Base-by-base conservation (phyloP, 106 monocot species). In the Dioscorea alata region DNA sequence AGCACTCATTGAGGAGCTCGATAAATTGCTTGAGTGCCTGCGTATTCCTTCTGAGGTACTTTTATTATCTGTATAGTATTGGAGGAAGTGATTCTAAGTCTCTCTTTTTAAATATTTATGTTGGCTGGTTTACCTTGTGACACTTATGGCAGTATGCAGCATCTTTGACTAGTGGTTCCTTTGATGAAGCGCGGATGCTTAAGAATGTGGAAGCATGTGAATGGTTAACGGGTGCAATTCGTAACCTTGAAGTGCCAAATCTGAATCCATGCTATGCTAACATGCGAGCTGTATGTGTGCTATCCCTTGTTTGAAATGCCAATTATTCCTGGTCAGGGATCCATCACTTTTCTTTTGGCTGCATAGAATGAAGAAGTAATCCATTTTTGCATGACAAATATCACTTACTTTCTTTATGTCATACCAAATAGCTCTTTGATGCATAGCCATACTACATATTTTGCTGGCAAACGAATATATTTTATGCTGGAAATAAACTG, bases 171-270 rank as follows among this genome's bases (percentile, higher is more conserved):
- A 90, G 87, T 68, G 92, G 92, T 59, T 93, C 87, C 64, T 99
- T 99, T 77, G 92, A 99, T 67, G 97, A 92, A 68, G 75, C 92
- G 16, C 80, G 89, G 10, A 99, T 99, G 97, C 80, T 93, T 57
- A 92, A 93, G 73, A 99, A 84, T 78, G 81, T 99, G 50, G 97
- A 99, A 75, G 89, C 92, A 62, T 99, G 92, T 70, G 97, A 99
- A 83, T 99, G 97, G 97, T 83, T 99, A 60, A 87, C 87, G 61
- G 78, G 80, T 66, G 87, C 89, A 6, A 69, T 93, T 52, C 80
- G 71, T 48, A 70, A 74, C 63, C 86, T 99, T 75, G 83, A 92
- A 87, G 79, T 68, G 15, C 97, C 92, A 59, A 84, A 77, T 62
- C 74, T 90, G 81, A 90, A 99, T 83, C 92, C 89, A 65, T 85